These are phyloP conservation scores for Phlebopus sp. DNA, from an alignment of 1,284 basidiomycete species.

Conservation along the genomic window DNA sequence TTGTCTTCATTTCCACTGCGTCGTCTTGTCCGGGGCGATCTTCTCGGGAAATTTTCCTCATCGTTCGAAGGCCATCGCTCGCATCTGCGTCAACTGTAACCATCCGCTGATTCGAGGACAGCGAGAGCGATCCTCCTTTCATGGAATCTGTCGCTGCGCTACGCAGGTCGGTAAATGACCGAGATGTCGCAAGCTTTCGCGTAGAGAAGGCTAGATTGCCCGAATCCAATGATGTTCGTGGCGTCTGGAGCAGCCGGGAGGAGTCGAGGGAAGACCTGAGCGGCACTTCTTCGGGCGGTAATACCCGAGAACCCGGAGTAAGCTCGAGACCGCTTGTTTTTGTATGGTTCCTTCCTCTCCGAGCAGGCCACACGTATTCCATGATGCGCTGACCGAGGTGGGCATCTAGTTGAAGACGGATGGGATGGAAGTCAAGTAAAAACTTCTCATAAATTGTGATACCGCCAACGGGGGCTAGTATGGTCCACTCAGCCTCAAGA, in stretches of 20 bases:
- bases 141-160: conserved; percentile 40
- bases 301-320: conserved; percentile 20
- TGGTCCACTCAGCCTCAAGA: conserved; percentile 73
- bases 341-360: conserved; percentile 43
- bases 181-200: conserved; percentile 54
- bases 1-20: conserved; percentile 74
- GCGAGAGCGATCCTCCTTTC: conserved; percentile 24
- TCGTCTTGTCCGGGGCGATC: conserved; percentile 40
- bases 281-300: conserved; percentile 13
- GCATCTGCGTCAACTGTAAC: conserved; percentile 15
- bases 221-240: conserved; percentile 31
- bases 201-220: conserved; percentile 34
- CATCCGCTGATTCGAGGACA: conserved; percentile 10
- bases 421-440: conserved; percentile 81
- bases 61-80: conserved; percentile 24
- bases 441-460: conserved; percentile 90
- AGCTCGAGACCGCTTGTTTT: conserved; percentile 10
- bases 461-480: conserved; percentile 89
- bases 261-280: conserved; percentile 46
- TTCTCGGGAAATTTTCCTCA: conserved; percentile 20
- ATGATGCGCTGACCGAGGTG: conserved; percentile 80
- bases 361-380: conserved; percentile 85
- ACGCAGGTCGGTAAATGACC: conserved; percentile 70
- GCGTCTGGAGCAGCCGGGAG: conserved; percentile 32
- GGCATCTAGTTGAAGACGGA: conserved; percentile 86